Evolutionary conservation across 768 basidiomycete species (phyloP).

Genomic region (Hygrophorus russula): DNA sequence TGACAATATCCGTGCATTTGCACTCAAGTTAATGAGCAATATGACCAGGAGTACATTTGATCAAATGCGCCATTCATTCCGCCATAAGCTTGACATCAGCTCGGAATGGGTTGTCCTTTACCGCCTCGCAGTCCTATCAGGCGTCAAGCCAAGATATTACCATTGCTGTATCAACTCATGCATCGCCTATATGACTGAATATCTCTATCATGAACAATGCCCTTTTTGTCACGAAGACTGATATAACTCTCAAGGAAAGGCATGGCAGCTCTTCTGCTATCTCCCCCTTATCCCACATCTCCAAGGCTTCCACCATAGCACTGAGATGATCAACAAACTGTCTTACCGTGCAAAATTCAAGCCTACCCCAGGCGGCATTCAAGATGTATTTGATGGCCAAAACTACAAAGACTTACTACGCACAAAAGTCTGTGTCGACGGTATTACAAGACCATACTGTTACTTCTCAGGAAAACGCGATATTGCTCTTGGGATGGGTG

Average conservation of each 20-base stretch:
- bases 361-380: conserved; percentile 10
- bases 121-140: conserved; percentile 15
- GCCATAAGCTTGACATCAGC: conserved; percentile 13
- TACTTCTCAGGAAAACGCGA: conserved; percentile 28
- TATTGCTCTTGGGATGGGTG: conserved; percentile 29
- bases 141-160: conserved; percentile 13
- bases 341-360: conserved; percentile 9
- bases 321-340: conserved; percentile 4
- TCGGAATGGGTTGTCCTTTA: conserved; percentile 17
- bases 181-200: conserved; percentile 17
- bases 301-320: conserved; percentile 12
- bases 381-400: conserved; percentile 25
- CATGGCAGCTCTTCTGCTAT: conserved; percentile 15
- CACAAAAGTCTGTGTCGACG: conserved; percentile 17
- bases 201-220: conserved; percentile 9
- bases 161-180: conserved; percentile 25
- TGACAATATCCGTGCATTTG: conserved; percentile 18
- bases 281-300: conserved; percentile 20
- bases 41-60: conserved; percentile 15
- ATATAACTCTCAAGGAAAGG: not conserved
- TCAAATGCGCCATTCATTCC: conserved; percentile 17
- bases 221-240: conserved; percentile 12
- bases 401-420: conserved; percentile 17
- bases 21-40: conserved; percentile 13
- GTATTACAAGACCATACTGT: conserved; percentile 10